These are phyloP conservation scores for Ceratocystis variospora DNA, from an alignment of 2,329 filamentous ascomycete genomes.

Conservation along the genomic window DNA sequence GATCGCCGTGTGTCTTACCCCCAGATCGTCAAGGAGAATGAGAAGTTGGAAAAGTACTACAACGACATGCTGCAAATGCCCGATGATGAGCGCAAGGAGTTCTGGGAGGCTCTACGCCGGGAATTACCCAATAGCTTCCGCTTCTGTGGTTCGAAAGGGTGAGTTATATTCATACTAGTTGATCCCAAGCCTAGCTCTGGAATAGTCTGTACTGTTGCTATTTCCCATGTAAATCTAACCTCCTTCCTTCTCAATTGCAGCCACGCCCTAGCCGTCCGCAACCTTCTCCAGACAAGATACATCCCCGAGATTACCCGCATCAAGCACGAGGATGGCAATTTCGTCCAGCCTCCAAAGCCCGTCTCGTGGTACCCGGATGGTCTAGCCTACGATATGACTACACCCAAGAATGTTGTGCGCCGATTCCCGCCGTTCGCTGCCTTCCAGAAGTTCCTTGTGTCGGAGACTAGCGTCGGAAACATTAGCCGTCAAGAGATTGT, in stretches of 20 bases:
- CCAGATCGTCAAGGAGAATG: slow-evolving; percentile 58
- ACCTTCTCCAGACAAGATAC: slow-evolving; percentile 75
- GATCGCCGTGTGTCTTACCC: slow-evolving; percentile 17
- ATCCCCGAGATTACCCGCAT: slow-evolving; percentile 82
- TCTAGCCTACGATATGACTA: slow-evolving; percentile 96
- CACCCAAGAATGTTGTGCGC: slow-evolving; percentile 87
- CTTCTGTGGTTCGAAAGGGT: slow-evolving; percentile 91
- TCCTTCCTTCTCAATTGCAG: slow-evolving; percentile 29
- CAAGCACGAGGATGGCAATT: slow-evolving; percentile 64
- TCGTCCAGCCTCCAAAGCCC: slow-evolving; percentile 66
- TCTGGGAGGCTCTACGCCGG: slow-evolving; percentile 70
- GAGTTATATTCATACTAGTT: slow-evolving; percentile 22
- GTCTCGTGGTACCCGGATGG: slow-evolving; percentile 90
- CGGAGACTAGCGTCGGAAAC: slow-evolving; percentile 92
- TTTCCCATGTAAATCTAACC: neutral
- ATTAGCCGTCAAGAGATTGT: slow-evolving; percentile 96
- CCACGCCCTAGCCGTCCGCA: slow-evolving; percentile 83
- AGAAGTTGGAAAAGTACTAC: slow-evolving; percentile 77
- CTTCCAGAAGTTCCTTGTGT: slow-evolving; percentile 96
- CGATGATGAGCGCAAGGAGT: slow-evolving; percentile 62
- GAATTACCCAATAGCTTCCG: slow-evolving; percentile 95
- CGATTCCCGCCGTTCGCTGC: slow-evolving; percentile 87
- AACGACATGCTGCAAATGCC: slow-evolving; percentile 60
- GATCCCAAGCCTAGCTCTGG: no score
- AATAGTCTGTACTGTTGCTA: no score